These are phyloP conservation scores for Daldinia concentrica DNA, from an alignment of 495 filamentous ascomycete genomes.

Conservation along the genomic window DNA sequence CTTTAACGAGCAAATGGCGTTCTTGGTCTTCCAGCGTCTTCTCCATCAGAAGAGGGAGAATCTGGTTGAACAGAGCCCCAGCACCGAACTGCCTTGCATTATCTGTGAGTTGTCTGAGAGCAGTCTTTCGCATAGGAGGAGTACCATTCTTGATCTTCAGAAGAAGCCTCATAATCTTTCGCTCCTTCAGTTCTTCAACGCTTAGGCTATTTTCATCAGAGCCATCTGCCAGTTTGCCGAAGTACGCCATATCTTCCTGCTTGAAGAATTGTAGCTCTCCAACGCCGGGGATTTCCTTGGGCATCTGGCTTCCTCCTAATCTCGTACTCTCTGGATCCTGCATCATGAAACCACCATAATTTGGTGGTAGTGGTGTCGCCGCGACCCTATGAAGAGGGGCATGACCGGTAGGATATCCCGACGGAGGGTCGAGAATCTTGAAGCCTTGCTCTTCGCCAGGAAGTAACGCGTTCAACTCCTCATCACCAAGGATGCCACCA, in stretches of 20 bases:
- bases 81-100: slow-evolving; percentile 98
- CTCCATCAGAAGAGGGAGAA: slow-evolving; percentile 97
- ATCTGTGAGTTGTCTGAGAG: slow-evolving; percentile 96
- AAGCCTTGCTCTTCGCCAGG: slow-evolving; percentile 83
- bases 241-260: slow-evolving; percentile 98
- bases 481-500: slow-evolving; percentile 84
- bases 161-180: slow-evolving; percentile 97
- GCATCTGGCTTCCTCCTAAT: slow-evolving; percentile 86
- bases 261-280: slow-evolving; percentile 99
- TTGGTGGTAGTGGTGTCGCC: slow-evolving; percentile 73
- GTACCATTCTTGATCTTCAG: slow-evolving; percentile 99
- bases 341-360: slow-evolving; percentile 89
- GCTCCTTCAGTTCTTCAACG: slow-evolving; percentile 95
- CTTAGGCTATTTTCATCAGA: slow-evolving; percentile 91
- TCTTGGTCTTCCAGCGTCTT: slow-evolving; percentile 98
- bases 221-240: slow-evolving; percentile 95
- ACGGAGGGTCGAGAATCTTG: slow-evolving; percentile 90
- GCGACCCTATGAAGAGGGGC: slow-evolving; percentile 79
- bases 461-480: slow-evolving; percentile 92
- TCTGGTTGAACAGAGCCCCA: slow-evolving; percentile 95
- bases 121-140: slow-evolving; percentile 98
- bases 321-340: slow-evolving; percentile 88
- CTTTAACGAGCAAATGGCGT: slow-evolving; percentile 97
- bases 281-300: slow-evolving; percentile 96
- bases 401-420: slow-evolving; percentile 88